Percentiles rank a stretch among this genome's conserved stretches.
Conservation (phyloP, 140 eudicot genomes). For the Erigeron philadelphicus region DNA sequence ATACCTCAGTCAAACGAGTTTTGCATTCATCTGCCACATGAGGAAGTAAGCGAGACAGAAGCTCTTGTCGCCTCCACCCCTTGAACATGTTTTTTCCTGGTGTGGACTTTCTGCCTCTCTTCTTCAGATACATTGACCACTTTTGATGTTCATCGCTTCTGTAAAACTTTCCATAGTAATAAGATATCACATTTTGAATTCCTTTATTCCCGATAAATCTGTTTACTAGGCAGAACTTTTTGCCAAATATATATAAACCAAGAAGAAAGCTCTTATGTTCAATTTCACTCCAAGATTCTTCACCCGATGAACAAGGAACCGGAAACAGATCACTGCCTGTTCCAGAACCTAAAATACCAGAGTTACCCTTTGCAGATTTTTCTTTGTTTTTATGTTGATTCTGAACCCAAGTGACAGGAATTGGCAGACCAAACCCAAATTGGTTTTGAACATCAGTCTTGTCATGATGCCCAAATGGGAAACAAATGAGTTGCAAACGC, state of each 20-base stretch:
- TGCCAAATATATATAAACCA: constrained; percentile 75
- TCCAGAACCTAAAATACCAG: not conserved
- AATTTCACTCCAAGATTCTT: constrained; percentile 47
- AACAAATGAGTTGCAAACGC: constrained; percentile 6
- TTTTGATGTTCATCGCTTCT: constrained; percentile 37
- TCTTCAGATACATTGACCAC: constrained; percentile 61
- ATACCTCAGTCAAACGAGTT: constrained; percentile 56
- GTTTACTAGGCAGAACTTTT: constrained; percentile 53
- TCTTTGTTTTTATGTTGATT: constrained; percentile 5
- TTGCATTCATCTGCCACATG: constrained; percentile 48
- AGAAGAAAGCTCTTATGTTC: constrained; percentile 66
- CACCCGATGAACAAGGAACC: constrained; percentile 43
- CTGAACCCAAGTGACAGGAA: constrained; percentile 40
- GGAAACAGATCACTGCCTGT: constrained; percentile 14
- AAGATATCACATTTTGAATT: constrained; percentile 45
- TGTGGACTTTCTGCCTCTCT: constrained; percentile 37
- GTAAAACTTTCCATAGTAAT: constrained; percentile 68
- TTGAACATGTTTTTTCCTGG: constrained; percentile 60
- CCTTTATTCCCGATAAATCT: constrained; percentile 55
- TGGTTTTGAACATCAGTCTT: not conserved
- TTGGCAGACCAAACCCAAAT: constrained; percentile 31
- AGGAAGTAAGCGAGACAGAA: constrained; percentile 50
- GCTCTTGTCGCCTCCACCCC: constrained; percentile 69
- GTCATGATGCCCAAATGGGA: not conserved
- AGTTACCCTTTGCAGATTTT: not conserved